phyloP scores from a whole-genome alignment of 768 basidiomycete species.

The Podaxis sp. region DNA sequence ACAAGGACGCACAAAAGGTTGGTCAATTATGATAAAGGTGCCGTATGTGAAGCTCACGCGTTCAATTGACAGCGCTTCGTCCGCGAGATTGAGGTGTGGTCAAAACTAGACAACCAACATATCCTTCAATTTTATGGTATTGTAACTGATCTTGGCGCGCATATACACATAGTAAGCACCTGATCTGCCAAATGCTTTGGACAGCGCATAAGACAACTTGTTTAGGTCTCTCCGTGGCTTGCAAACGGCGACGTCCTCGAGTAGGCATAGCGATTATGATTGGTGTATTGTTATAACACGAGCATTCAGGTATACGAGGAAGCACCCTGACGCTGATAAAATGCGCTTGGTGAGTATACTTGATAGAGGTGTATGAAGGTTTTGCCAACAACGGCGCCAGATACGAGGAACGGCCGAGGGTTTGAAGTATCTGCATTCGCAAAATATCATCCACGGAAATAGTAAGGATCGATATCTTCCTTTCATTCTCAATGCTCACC shows the following conservation, averaged over 20 bases:
- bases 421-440: background rate
- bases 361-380: background rate
- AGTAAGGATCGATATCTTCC: background rate
- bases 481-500: background rate
- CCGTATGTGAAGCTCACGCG: background rate
- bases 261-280: background rate
- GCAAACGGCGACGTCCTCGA: background rate
- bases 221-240: constrained; percentile 4
- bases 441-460: background rate
- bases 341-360: background rate
- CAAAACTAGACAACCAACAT: background rate
- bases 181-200: background rate
- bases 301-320: background rate
- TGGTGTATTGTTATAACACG: background rate
- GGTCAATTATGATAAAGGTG: background rate
- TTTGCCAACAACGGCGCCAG: background rate
- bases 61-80: background rate
- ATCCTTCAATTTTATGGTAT: constrained; percentile 2
- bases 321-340: background rate
- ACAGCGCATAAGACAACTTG: background rate
- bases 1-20: background rate
- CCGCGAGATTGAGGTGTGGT: constrained; percentile 8
- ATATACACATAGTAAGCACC: background rate
- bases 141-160: background rate
- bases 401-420: constrained; percentile 1